Base-by-base conservation (phyloP, 2,329 filamentous ascomycete species). In the Amphichorda felina region DNA sequence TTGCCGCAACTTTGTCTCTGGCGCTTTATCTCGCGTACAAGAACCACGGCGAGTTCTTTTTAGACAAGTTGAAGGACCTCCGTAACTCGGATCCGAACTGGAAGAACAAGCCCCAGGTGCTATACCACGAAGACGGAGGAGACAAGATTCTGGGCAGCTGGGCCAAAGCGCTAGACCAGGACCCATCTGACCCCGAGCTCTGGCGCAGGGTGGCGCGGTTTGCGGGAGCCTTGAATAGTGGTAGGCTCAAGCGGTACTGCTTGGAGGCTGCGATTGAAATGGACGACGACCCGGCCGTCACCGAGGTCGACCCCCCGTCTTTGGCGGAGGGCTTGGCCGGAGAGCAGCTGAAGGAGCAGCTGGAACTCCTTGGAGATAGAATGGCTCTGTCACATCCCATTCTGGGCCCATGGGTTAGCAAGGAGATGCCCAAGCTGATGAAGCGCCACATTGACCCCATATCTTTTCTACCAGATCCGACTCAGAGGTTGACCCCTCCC, bases 21-120 rank as follows among this genome's bases (percentile, higher is more conserved):
- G 87, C 93, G 9, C 69, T 96, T 15, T 95, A 94, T 50, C 71
- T 98, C 7, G 83, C 89, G 2, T 86, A 93, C 65, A 98, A 96
- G 57, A 98, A 96, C 48, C 79, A 89, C 59, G 91, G 87, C 29
- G 85, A 96, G 50, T 95, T 94, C 51, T 66, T 81, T 39, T 66
- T 98, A n/a, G 89, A 98, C 37, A 57, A 53, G 35, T 45, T 58
- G 4, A 60, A 55, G 37, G 58, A 61, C 15, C 38, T 43, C 24
- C 38, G 34, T 5, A 38, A 37, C n/a, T 53, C 64, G 61, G 39
- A 73, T 81, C 45, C 77, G 68, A 46, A 61, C 73, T 55, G 67
- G 53, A 48, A 46, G 19, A 36, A 41, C 2, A 48, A 49, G 28
- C 18, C 34, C 7, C 49, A 46, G 24, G 37, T 58, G 9, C 44